phyloP scores from a whole-genome alignment of 176 grass and related monocot genomes.

The Carex pumila region DNA sequence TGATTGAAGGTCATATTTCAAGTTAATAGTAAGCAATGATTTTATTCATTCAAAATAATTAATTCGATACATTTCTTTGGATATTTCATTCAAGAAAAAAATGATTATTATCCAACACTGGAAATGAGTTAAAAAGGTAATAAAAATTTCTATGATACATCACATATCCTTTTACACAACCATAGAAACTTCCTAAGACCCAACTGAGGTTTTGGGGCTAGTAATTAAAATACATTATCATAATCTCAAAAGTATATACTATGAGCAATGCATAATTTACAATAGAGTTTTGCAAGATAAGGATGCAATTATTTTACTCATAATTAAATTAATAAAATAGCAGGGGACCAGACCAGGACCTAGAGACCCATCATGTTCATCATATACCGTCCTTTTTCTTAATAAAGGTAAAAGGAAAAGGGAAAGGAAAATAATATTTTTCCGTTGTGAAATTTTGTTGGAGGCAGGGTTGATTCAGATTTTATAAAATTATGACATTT shows the following conservation, averaged over 20 bases:
- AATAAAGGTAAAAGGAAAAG: neutral
- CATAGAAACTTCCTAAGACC: neutral
- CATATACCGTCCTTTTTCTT: neutral
- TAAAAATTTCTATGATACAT: neutral
- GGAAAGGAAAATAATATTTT: neutral
- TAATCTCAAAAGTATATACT: neutral
- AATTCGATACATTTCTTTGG: too few species aligned
- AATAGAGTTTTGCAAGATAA: neutral
- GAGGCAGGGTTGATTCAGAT: neutral
- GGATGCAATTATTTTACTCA: neutral
- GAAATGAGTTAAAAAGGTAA: neutral
- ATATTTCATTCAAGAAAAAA: neutral
- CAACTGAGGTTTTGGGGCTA: neutral
- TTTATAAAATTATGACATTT: too few species aligned
- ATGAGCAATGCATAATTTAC: neutral
- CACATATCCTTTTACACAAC: neutral
- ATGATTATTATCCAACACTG: neutral
- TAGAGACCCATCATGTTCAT: neutral
- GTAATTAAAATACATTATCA: slow-evolving; percentile 1
- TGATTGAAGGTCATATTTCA: too few species aligned
- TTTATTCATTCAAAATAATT: too few species aligned
- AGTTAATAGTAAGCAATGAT: too few species aligned
- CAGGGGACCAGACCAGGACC: neutral
- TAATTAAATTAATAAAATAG: neutral
- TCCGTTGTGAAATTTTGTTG: neutral